Evolutionary conservation across 2,329 filamentous ascomycete genomes (phyloP), one percentile per base, ranked within the genome.

Genomic region (Nigrospora osmanthi): DNA sequence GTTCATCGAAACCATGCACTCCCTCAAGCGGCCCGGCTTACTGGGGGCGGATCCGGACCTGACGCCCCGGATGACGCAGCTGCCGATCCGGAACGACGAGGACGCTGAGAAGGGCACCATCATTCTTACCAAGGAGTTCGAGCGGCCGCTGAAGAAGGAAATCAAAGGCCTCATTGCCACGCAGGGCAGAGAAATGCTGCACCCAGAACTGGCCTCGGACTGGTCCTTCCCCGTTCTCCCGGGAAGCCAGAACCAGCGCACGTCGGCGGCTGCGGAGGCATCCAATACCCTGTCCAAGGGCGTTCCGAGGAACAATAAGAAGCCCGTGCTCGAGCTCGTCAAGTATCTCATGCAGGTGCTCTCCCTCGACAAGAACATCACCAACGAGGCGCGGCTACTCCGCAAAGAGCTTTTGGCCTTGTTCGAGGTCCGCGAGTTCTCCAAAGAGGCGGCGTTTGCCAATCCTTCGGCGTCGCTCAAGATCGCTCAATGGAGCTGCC

Each of bases 351-450:
- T 94, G 81, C 91, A 97, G 61, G 85, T 98, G 11, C 73, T 98
- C 6, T 87, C 81, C 32, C 78, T 98, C 1, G 93, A 95, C 67
- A 93, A 91, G 64, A 88, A 88, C 54, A 93, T 95, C 55, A 85
- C 83, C 0, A 80, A 95, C 40, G 91, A 97, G 65, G 89, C 89
- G 3, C 83, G 93, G 6, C 72, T 95, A 2, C 75, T 98, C 1
- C 83, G 94, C 43, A 94, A 94, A 55, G 91, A 97, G 48, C 73
- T 98, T 0, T 78, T 98, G 0, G 78, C 83, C 11, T 75, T 97
- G 43, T 96, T 98, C 63, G 93, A 98, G 46, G 83, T 98, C 43
- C 86, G 89, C 55, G 93, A 98, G 65, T 98, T 98, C 70, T 87
- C 84, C 62, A 77, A 83, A 43, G 88, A 91, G 45, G 91, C 86